Conservation (phyloP, 441 rosid genomes). For the Syzygium syzygioides region DNA sequence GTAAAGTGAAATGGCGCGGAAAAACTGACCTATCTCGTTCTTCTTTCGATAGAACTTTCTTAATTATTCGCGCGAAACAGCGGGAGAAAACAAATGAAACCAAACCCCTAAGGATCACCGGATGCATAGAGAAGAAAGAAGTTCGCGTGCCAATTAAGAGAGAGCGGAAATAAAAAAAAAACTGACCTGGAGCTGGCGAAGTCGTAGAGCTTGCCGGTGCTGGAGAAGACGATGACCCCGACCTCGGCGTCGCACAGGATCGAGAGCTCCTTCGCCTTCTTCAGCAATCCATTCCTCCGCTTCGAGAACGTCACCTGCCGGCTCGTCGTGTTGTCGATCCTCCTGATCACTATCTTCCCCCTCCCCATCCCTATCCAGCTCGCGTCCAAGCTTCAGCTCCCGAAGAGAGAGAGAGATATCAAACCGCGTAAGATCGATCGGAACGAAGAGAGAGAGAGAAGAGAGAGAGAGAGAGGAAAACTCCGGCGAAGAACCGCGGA, state of each 20-base stretch:
- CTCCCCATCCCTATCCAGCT: conserved; percentile 8
- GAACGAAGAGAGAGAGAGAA: background rate
- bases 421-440: background rate
- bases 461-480: background rate
- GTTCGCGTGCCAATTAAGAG: background rate
- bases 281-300: conserved; percentile 14
- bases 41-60: background rate
- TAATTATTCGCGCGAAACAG: background rate
- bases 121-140: background rate
- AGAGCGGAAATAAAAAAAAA: background rate
- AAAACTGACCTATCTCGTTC: background rate
- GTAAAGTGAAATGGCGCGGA: background rate
- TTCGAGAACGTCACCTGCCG: conserved; percentile 21
- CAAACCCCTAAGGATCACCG: background rate
- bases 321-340: conserved; percentile 18
- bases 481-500: background rate
- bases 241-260: conserved; percentile 19
- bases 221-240: conserved; percentile 21
- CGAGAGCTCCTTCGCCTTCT: conserved; percentile 20
- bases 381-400: background rate
- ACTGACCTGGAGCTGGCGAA: conserved; percentile 16
- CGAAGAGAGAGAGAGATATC: background rate
- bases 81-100: background rate
- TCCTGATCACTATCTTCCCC: conserved; percentile 18
- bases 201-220: conserved; percentile 18